Evolutionary conservation across 2,329 filamentous ascomycete genomes (phyloP), one percentile per base, ranked within the genome.

Genomic region (Colletotrichum sp.): DNA sequence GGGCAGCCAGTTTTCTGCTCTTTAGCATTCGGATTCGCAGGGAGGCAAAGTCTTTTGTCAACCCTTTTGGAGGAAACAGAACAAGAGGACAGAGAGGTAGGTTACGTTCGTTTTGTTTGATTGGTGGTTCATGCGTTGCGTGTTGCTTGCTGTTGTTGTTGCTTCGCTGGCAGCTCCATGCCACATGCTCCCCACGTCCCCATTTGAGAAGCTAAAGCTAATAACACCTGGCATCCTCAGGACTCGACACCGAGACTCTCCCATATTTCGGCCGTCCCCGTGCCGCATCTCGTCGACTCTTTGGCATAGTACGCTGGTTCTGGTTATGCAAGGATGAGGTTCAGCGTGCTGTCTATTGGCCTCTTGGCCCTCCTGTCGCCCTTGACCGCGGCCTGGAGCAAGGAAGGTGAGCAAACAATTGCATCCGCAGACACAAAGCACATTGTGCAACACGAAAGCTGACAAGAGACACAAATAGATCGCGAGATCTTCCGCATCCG

Each of bases 401-500:
- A 97, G 86, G 95, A 98, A 90, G 95, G 95, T 94, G 85, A 80
- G 88, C 34, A 63, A 64, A 32, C 30, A 64, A 18, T 10, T 15
- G 34, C 16, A 34, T 32, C 57, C 52, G 60, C 39, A 52, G 65
- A 24, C 18, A 16, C 16, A 8, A 32, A 26, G 24, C 13, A 32
- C 55, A 32, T 55, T 13, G 34, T 26, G n/a, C 65, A n/a, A 34
- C 32, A 24, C n/a, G 8, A 21, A 49, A 21, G 44, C 71, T 73
- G 70, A 75, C 69, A n/a, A 63, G 21, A 18, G 13, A 26, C 21
- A 26, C 30, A 26, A 32, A 52, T 81, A 98, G 97, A 99, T 87
- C 95, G 98, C 83, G 97, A 99, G 87, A 99, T 99, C 88, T 99
- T 99, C 89, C 95, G 96, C 81, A 90, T 99, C 77, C 94, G 94